Percentiles rank a stretch among this genome's conserved stretches.
Evolutionary conservation across 805 yeast species (phyloP).

Genomic region (Hanseniaspora vineae): DNA sequence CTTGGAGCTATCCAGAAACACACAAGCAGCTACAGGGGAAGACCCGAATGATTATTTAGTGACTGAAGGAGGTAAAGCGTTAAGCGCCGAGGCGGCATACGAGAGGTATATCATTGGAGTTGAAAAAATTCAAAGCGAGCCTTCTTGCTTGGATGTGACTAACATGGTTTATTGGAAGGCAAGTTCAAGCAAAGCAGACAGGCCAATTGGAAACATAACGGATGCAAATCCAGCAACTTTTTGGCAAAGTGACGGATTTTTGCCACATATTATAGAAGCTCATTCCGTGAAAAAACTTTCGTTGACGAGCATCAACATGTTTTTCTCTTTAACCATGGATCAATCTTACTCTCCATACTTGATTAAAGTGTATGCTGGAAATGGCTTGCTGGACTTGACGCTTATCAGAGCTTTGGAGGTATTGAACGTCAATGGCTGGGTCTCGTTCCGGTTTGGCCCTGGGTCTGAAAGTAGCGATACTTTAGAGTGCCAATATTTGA

Average conservation of each 20-base stretch:
- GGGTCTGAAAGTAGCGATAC: slow-evolving; percentile 13
- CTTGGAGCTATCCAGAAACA: no score
- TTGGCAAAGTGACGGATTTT: slow-evolving; percentile 94
- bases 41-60: slow-evolving; percentile 10
- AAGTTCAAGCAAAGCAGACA: slow-evolving; percentile 62
- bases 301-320: slow-evolving; percentile 55
- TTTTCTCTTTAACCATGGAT: slow-evolving; percentile 57
- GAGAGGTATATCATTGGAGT: slow-evolving; percentile 14
- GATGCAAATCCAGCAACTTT: slow-evolving; percentile 59
- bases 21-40: background rate
- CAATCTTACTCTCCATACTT: slow-evolving; percentile 80
- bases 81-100: slow-evolving; percentile 9
- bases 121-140: slow-evolving; percentile 11
- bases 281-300: slow-evolving; percentile 70
- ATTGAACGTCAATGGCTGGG: slow-evolving; percentile 21
- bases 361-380: slow-evolving; percentile 22
- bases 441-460: slow-evolving; percentile 16
- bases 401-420: slow-evolving; percentile 17
- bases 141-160: slow-evolving; percentile 61
- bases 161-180: slow-evolving; percentile 75
- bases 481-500: slow-evolving; percentile 19
- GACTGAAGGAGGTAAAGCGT: slow-evolving; percentile 12
- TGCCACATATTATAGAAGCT: slow-evolving; percentile 72
- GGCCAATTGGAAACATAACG: slow-evolving; percentile 56
- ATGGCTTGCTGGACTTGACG: slow-evolving; percentile 16